Percentiles rank a stretch among this genome's conserved stretches.
These are phyloP conservation scores for Vigna mungo DNA, from an alignment of 306 rosid species.

Conservation along the genomic window DNA sequence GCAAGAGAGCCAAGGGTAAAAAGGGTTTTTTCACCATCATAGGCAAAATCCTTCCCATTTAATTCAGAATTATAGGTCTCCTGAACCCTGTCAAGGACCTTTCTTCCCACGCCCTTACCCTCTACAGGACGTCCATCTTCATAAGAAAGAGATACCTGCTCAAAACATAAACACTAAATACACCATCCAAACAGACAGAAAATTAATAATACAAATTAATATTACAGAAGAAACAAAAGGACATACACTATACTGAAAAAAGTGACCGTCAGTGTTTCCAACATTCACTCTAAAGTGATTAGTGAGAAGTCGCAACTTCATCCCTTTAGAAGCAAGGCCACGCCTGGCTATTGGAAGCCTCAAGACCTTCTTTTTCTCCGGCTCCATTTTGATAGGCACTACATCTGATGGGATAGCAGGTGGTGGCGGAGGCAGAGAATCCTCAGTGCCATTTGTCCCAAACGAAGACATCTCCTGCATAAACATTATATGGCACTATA, in stretches of 20 bases:
- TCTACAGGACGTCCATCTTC: constrained; percentile 97
- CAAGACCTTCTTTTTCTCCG: constrained; percentile 62
- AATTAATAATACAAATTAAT: neutral
- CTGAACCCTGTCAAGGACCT: constrained; percentile 74
- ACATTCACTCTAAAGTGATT: constrained; percentile 83
- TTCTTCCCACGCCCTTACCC: constrained; percentile 82
- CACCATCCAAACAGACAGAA: neutral
- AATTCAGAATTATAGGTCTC: constrained; percentile 77
- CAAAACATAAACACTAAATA: neutral
- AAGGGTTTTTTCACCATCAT: constrained; percentile 90
- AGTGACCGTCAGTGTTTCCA: constrained; percentile 59
- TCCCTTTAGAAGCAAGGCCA: constrained; percentile 70
- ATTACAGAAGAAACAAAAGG: neutral
- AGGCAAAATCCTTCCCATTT: constrained; percentile 84
- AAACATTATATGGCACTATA: too few relatives aligned
- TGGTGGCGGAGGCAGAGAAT: constrained; percentile 83
- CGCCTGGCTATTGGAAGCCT: constrained; percentile 80
- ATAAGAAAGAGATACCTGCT: constrained; percentile 74
- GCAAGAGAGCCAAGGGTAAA: constrained; percentile 91
- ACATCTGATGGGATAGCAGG: constrained; percentile 70
- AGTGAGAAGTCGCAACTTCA: constrained; percentile 60
- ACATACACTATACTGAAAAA: constrained; percentile 90
- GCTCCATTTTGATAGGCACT: constrained; percentile 56
- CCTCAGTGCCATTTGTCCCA: constrained; percentile 58
- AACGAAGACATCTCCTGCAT: constrained; percentile 59